Base-by-base conservation (phyloP, 2,329 filamentous ascomycete species). In the Biscogniauxia marginata region DNA sequence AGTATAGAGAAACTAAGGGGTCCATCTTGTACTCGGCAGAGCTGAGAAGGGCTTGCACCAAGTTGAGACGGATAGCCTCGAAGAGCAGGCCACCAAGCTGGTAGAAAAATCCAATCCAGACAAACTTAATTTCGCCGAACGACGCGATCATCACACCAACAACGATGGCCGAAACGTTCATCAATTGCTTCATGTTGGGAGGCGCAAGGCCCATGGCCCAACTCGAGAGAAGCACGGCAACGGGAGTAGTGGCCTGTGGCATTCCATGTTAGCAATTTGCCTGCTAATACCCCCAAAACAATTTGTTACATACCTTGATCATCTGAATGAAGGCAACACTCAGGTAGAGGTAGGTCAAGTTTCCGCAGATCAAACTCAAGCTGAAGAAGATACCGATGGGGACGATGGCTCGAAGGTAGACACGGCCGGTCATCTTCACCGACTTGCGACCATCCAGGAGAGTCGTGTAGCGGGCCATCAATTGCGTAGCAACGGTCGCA, bases 311-410 rank as follows among this genome's bases (percentile, higher is more conserved):
- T 63, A 91, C 89, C 89, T 98, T 98, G 75, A 98, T 87, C 93
- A 98, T 98, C 82, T 98, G 93, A 70, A 98, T 98, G 75, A 98
- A 98, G 58, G 93, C 90, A 57, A 98, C 93, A 65, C 89, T 95
- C 59, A 98, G 85, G 76, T 97, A 96, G 54, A 97, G 84, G 73
- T 98, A 98, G 67, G 93, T 92, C 76, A 96, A 77, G 79, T 98
- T 98, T 71, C 93, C 92, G 76, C 92, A 97, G 73, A 98, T 97
- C 79, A 98, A 83, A 76, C 89, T 95, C 79, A 97, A 80, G 73
- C 90, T 95, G 86, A 97, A 98, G 79, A 96, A 96, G 72, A 96
- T 77, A 64, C 93, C 93, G 69, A 98, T 97, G 55, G 93, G 93
- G 39, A 97, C 88, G 65, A 98, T 96, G 46, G 93, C 92, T 66